Evolutionary conservation across 495 filamentous ascomycete species (phyloP).

Genomic region (Sordaria brevicollis): DNA sequence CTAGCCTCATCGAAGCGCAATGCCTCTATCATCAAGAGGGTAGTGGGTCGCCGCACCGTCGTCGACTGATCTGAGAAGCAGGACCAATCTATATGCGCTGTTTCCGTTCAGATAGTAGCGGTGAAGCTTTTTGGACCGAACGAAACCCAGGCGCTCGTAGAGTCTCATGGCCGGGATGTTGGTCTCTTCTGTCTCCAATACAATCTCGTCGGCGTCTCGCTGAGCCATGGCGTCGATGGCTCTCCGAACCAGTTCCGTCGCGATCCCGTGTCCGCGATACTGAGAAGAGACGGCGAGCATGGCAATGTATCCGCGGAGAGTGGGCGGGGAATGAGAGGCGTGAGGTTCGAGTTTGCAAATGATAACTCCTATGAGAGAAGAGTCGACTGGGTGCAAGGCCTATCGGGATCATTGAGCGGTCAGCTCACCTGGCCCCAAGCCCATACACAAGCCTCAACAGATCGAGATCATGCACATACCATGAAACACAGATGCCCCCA

Average conservation of each 20-base stretch:
- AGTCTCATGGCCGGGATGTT: slow-evolving; percentile 87
- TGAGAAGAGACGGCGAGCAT: slow-evolving; percentile 84
- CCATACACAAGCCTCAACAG: background rate
- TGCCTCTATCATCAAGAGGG: slow-evolving; percentile 13
- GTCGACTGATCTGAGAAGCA: slow-evolving; percentile 59
- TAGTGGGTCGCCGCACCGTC: slow-evolving; percentile 16
- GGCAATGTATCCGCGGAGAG: slow-evolving; percentile 89
- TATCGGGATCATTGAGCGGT: slow-evolving; percentile 16
- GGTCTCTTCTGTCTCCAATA: slow-evolving; percentile 92
- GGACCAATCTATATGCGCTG: slow-evolving; percentile 78
- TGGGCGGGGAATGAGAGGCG: slow-evolving; percentile 54
- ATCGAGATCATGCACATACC: slow-evolving; percentile 32
- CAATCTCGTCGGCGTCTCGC: slow-evolving; percentile 83
- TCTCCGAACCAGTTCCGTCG: slow-evolving; percentile 77
- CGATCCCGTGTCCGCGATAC: slow-evolving; percentile 79
- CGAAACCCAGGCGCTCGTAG: slow-evolving; percentile 88
- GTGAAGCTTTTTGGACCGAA: slow-evolving; percentile 86
- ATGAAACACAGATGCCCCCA: slow-evolving; percentile 96
- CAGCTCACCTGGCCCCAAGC: slow-evolving; percentile 1
- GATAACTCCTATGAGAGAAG: slow-evolving; percentile 69
- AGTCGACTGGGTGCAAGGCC: slow-evolving; percentile 53
- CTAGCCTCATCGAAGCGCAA: background rate
- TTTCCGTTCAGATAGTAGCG: slow-evolving; percentile 96
- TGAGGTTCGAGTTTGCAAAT: slow-evolving; percentile 92
- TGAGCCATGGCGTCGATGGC: slow-evolving; percentile 87